Evolutionary conservation across 768 basidiomycete species (phyloP), one percentile per base, ranked within the genome.

Genomic region (Tylopilus balloui): DNA sequence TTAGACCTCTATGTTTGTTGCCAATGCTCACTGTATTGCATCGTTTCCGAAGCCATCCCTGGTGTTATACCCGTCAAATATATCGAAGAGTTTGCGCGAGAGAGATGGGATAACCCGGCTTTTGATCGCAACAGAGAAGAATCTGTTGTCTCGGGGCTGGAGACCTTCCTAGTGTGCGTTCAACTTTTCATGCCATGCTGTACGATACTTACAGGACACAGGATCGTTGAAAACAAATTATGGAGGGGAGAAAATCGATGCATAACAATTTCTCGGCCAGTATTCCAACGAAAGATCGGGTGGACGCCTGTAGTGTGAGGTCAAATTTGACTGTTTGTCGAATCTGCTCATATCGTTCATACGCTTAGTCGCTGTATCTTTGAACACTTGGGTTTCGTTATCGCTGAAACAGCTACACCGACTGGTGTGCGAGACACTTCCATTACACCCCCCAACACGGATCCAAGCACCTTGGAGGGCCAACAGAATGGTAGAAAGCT

Each of bases 1-100:
- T 69, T 92, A 35, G 88, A 92, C 64, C 73, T 91, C 24, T 92
- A 86, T 60, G 71, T 90, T 38, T 92, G 90, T 64, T 92, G 90
- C 60, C 89, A 90, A 60, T 92, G 90, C 65, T 83, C 82, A 20
- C 67, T 85, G 54, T 87, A 84, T 60, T 81, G 84, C 56, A 73
- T 88, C 32, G 83, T 79, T 1, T 88, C 85, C 20, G 74, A 77
- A 14, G 70, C 84, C 44, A 82, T 91, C 40, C 80, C 88, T 31
- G 89, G 86, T 5, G 81, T 92, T 36, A 73, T 92, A 50, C 80
- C 84, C 8, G 67, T 72, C 41, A 78, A 78, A 54, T 69, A 76
- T 48, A 67, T 87, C 56, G 81, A 88, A 27, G 81, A 81, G 50
- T 79, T 88, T 45, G 65, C 74, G 8, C 73, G 74, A 34, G 85